A percentile compares a stretch with the other conserved stretches of the same genome.
Conservation (phyloP, 805 yeast species). For the Debaryomyces castellii region DNA sequence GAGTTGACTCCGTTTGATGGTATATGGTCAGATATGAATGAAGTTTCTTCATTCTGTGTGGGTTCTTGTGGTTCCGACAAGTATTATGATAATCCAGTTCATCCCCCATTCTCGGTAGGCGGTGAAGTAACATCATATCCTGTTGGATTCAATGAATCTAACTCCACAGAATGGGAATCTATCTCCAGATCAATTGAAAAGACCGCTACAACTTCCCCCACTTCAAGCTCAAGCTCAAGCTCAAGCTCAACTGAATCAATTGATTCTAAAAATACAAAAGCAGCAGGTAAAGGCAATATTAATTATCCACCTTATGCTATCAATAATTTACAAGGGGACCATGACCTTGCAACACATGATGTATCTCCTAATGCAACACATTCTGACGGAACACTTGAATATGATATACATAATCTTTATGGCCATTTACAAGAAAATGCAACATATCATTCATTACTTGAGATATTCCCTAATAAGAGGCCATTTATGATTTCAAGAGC, state of each 20-base stretch:
- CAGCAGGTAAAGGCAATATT: constrained; percentile 27
- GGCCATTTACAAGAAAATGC: constrained; percentile 23
- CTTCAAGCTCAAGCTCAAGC: constrained; percentile 7
- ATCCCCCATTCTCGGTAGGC: constrained; percentile 16
- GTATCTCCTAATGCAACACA: constrained; percentile 29
- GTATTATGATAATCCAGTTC: constrained; percentile 16
- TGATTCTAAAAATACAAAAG: constrained; percentile 14
- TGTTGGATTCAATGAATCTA: constrained; percentile 14
- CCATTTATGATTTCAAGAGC: constrained; percentile 23
- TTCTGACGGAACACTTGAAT: constrained; percentile 24
- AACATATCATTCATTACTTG: constrained; percentile 16
- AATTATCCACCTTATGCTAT: constrained; percentile 35
- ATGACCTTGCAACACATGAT: constrained; percentile 22
- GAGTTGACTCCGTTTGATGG: constrained; percentile 18
- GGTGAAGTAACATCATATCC: constrained; percentile 13
- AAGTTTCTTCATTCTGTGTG: constrained; percentile 28
- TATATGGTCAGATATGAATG: constrained; percentile 26
- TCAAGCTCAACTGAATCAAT: constrained; percentile 10
- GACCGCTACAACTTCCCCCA: constrained; percentile 13
- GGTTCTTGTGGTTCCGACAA: constrained; percentile 27
- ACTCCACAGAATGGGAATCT: constrained; percentile 15
- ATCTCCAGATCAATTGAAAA: constrained; percentile 7
- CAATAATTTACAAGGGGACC: constrained; percentile 22
- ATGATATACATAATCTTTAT: constrained; percentile 24
- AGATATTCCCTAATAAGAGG: constrained; percentile 17